Evolutionary conservation across 192 early-diverging fungal species (phyloP).

Genomic region (Piromyces sp.): DNA sequence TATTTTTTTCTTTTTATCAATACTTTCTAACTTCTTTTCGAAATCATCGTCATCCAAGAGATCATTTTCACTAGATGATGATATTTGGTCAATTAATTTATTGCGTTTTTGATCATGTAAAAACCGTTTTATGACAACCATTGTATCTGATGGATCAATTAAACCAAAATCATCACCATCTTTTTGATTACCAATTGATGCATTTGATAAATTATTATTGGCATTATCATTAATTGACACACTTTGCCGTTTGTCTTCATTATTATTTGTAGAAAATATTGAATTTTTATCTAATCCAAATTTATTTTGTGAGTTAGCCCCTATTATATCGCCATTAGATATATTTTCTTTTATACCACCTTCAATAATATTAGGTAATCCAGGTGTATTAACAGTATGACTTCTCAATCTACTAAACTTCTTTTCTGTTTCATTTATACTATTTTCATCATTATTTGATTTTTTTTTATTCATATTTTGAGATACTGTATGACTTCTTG

Average conservation of each 20-base stretch:
- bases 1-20: conserved; percentile 7
- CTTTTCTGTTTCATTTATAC: background rate
- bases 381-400: too few species aligned
- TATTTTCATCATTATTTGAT: background rate
- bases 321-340: too few species aligned
- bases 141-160: background rate
- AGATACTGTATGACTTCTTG: background rate
- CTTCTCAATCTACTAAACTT: too few species aligned
- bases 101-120: background rate
- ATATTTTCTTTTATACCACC: too few species aligned
- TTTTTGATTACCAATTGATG: background rate
- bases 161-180: background rate
- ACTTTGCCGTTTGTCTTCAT: too few species aligned
- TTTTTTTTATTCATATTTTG: background rate
- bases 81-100: background rate
- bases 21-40: conserved; percentile 1
- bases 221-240: background rate
- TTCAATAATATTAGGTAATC: too few species aligned
- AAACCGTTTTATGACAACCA: background rate
- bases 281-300: too few species aligned
- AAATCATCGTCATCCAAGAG: background rate
- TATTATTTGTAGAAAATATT: too few species aligned
- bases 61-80: background rate
- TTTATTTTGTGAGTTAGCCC: too few species aligned
- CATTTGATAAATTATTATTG: background rate